Evolutionary conservation across 2,329 filamentous ascomycete genomes (phyloP), one percentile per base, ranked within the genome.

Genomic region (Aspergillus costaricaensis): DNA sequence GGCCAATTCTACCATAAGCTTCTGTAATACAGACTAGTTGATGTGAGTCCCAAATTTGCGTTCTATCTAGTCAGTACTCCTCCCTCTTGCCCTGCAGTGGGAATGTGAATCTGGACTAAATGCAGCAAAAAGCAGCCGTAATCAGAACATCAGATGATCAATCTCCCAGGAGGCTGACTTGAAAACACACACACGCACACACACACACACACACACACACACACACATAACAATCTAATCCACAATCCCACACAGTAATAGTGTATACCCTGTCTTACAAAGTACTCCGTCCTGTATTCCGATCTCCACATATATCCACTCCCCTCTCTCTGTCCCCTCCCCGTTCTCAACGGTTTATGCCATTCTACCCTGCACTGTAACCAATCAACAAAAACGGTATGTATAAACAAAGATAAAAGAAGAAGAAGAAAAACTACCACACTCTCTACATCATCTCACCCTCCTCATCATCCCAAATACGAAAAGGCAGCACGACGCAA

Each of bases 401-500:
- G 7, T 27, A 27, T 27, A 27, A 27, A 8, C 25, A 27, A 8
- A 27, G 8, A 25, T 8, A 0, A 25, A 25, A 8, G 3, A 27
- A 21, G 19, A 23, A 8, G 4, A 15, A 10, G 10, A 4, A n/a
- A n/a, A 32, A 27, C 44, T 17, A 25, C 7, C 27, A 15, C 10
- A 7, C 39, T 6, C 39, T 54, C 43, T 49, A 32, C 25, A 57
- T 62, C 54, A 51, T 62, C 54, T 51, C 14, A n/a, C 61, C 32
- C 5, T 36, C 41, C 15, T 51, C 50, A 8, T 51, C 50, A 8
- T 62, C 62, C 65, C 66, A 72, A 36, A 62, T 67, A 9, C 62
- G 66, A 54, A 80, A 75, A 10, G 74, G 75, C 51, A 80, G 71
- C 48, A 81, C 66, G 58, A 80, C 75, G 68, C 82, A 85, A 44